Conservation (phyloP, 345 rosid genomes). For the Turnera subulata region DNA sequence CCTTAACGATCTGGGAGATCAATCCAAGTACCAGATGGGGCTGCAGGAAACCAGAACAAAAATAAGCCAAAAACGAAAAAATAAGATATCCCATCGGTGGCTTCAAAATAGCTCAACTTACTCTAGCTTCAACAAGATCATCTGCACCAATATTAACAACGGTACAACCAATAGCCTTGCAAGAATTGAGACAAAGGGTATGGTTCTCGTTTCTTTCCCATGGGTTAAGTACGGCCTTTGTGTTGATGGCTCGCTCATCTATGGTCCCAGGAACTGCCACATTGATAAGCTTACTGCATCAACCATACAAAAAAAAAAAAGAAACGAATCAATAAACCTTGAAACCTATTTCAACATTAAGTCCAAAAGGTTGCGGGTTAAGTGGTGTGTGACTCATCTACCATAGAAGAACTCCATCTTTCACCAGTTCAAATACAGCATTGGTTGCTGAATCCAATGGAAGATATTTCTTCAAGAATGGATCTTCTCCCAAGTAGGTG, state of each 20-base stretch:
- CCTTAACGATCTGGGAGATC: constrained; percentile 97
- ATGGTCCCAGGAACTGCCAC: constrained; percentile 97
- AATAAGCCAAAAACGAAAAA: constrained; percentile 10
- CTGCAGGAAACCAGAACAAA: constrained; percentile 35
- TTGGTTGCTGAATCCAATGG: constrained; percentile 78
- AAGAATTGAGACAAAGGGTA: constrained; percentile 95
- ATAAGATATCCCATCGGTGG: constrained; percentile 11
- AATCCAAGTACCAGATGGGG: constrained; percentile 94
- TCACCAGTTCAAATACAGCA: constrained; percentile 81
- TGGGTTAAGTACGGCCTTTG: constrained; percentile 69
- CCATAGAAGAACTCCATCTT: constrained; percentile 96
- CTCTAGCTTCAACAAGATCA: constrained; percentile 92
- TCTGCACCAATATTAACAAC: constrained; percentile 96
- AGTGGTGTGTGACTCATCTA: constrained; percentile 18
- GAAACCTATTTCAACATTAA: not conserved
- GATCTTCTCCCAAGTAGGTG: constrained; percentile 74
- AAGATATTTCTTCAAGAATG: constrained; percentile 70
- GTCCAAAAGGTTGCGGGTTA: no score
- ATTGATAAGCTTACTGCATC: constrained; percentile 91
- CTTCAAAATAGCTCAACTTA: constrained; percentile 32
- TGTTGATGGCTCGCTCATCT: constrained; percentile 97
- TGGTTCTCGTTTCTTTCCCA: constrained; percentile 99
- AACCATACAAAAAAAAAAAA: no score
- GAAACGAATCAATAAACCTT: no score
- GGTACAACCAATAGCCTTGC: constrained; percentile 98